A percentile compares a stretch with the other conserved stretches of the same genome.
These are phyloP conservation scores for Ziziphus jujuba DNA, from an alignment of 306 rosid species.

Conservation along the genomic window DNA sequence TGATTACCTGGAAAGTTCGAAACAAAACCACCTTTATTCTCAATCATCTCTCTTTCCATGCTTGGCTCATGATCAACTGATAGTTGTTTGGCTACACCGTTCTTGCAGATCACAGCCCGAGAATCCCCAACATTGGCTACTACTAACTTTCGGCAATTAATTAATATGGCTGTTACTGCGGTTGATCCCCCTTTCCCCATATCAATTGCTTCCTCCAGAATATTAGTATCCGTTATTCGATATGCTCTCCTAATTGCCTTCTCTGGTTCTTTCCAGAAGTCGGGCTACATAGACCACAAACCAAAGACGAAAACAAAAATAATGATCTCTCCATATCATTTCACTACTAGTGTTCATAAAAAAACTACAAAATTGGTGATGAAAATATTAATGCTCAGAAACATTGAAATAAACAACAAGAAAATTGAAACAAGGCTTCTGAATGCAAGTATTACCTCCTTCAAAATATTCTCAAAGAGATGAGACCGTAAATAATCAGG, in stretches of 20 bases:
- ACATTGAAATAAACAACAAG: not conserved
- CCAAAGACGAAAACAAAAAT: constrained; percentile 1
- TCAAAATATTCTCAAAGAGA: constrained; percentile 75
- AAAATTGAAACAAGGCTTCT: not conserved
- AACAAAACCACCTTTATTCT: constrained; percentile 87
- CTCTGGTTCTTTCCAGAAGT: constrained; percentile 74
- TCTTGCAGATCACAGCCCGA: constrained; percentile 70
- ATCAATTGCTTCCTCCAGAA: constrained; percentile 70
- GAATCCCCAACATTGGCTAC: constrained; percentile 97
- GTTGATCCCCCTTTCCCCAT: constrained; percentile 95
- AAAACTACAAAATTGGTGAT: not conserved
- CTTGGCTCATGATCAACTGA: constrained; percentile 90
- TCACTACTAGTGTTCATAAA: not conserved
- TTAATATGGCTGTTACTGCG: constrained; percentile 93
- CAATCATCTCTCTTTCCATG: constrained; percentile 58
- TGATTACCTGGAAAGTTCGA: constrained; percentile 86
- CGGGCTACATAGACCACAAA: constrained; percentile 44
- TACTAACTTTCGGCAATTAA: constrained; percentile 68
- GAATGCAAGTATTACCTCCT: constrained; percentile 53
- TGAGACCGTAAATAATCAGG: constrained; percentile 69
- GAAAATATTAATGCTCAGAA: not conserved
- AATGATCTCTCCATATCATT: not conserved
- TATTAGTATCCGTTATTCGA: constrained; percentile 57
- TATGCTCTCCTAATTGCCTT: constrained; percentile 75
- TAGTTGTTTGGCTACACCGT: constrained; percentile 71